Percentiles rank a stretch among this genome's conserved stretches.
Conservation (phyloP, 1,284 basidiomycete genomes). For the Thelephora terrestris region DNA sequence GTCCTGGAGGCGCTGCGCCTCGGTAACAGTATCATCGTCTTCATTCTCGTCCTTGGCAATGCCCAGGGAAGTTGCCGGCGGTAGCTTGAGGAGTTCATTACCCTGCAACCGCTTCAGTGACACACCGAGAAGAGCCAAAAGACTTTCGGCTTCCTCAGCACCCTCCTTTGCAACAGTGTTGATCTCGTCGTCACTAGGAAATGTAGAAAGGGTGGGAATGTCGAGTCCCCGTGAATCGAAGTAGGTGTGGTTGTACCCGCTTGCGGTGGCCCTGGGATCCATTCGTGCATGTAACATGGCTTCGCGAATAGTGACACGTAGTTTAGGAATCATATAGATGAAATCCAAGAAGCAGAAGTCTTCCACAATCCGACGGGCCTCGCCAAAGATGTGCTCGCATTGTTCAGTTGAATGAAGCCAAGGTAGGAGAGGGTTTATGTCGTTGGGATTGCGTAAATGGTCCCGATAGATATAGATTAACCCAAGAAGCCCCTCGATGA, state of each 20-base stretch:
- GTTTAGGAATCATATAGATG: background rate
- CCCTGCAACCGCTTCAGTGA: no score
- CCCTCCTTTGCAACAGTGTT: conserved; percentile 3
- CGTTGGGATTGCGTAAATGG: conserved; percentile 10
- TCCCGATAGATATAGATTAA: conserved; percentile 26
- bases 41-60: no score
- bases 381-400: no score
- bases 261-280: conserved; percentile 3
- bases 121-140: no score
- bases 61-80: no score
- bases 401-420: conserved; percentile 32
- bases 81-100: no score
- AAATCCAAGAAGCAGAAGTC: background rate
- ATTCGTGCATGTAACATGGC: no score
- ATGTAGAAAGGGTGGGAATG: conserved; percentile 5
- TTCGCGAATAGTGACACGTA: background rate
- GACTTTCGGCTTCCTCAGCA: conserved; percentile 8
- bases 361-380: no score
- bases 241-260: conserved; percentile 14
- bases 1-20: no score
- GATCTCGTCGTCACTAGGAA: conserved; percentile 9
- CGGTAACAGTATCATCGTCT: no score
- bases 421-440: conserved; percentile 22
- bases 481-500: conserved; percentile 21
- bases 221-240: conserved; percentile 5